These are phyloP conservation scores for Chrysoporthe austroafricana DNA, from an alignment of 2,329 filamentous ascomycete genomes.

Conservation along the genomic window DNA sequence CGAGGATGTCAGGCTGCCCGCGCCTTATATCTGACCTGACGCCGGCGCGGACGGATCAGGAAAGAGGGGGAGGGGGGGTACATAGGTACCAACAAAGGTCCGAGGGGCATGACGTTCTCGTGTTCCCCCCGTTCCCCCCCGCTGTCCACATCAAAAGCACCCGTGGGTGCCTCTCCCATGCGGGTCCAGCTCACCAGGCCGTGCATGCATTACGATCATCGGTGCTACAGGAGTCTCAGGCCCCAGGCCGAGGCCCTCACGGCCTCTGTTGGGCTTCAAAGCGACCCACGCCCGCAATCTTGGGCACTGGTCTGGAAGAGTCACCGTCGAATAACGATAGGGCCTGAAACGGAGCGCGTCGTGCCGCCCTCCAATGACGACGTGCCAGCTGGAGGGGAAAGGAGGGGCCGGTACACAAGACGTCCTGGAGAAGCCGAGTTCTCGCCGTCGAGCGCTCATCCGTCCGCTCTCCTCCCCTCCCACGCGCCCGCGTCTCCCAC, in stretches of 20 bases:
- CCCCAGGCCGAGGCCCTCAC: background rate
- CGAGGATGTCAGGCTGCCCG: no score
- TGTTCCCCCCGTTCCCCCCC: background rate
- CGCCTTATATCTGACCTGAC: background rate
- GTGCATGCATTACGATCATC: background rate
- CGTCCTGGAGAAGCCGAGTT: background rate
- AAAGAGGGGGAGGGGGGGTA: slow-evolving; percentile 12
- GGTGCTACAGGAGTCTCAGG: background rate
- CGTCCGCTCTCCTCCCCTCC: background rate
- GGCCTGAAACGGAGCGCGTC: slow-evolving; percentile 16
- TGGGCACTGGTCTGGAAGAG: slow-evolving; percentile 7
- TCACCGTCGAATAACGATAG: slow-evolving; percentile 2
- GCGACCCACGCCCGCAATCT: slow-evolving; percentile 2
- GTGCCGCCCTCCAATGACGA: slow-evolving; percentile 10
- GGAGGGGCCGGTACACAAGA: background rate
- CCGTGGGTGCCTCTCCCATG: background rate
- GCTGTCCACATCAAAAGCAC: no score
- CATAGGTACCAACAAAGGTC: background rate
- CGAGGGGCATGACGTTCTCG: slow-evolving; percentile 14
- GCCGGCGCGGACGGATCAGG: background rate
- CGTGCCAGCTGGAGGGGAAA: slow-evolving; percentile 12
- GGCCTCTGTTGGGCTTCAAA: slow-evolving; percentile 11
- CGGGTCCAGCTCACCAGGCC: background rate
- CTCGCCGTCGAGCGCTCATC: background rate
- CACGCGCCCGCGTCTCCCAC: background rate